Conservation (phyloP, 257 asterid genomes). For the Forsythia viridissima region DNA sequence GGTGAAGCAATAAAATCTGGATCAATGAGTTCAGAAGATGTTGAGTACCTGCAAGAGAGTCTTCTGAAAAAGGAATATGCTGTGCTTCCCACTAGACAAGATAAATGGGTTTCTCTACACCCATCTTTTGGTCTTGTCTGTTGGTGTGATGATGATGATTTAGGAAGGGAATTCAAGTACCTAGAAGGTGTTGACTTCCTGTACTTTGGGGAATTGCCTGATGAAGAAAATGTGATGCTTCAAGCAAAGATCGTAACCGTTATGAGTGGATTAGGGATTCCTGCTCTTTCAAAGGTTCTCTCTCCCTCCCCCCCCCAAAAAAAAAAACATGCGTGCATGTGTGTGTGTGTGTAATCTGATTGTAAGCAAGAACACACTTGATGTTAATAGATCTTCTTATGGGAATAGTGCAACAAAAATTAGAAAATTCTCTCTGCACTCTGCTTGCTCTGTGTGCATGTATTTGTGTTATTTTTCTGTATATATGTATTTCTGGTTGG, state of each 20-base stretch:
- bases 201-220: conserved; percentile 56
- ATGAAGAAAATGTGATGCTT: conserved; percentile 54
- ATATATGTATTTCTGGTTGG: neutral
- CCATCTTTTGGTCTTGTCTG: conserved; percentile 78
- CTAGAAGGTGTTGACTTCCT: conserved; percentile 64
- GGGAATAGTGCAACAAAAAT: neutral
- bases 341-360: neutral
- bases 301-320: conserved; percentile 20
- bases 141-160: conserved; percentile 78
- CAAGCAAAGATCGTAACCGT: conserved; percentile 47
- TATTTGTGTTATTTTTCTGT: neutral
- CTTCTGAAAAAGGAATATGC: conserved; percentile 56
- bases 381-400: neutral
- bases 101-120: conserved; percentile 92
- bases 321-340: neutral
- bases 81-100: conserved; percentile 85
- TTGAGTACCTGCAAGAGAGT: conserved; percentile 56
- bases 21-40: conserved; percentile 63
- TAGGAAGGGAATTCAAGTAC: conserved; percentile 68
- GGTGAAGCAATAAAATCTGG: conserved; percentile 68
- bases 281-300: conserved; percentile 72
- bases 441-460: neutral
- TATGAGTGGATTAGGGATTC: conserved; percentile 65
- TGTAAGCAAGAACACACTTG: neutral
- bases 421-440: neutral